Base-by-base conservation (phyloP, 2,329 filamentous ascomycete species). In the Mycosphaerelloides madeirae region DNA sequence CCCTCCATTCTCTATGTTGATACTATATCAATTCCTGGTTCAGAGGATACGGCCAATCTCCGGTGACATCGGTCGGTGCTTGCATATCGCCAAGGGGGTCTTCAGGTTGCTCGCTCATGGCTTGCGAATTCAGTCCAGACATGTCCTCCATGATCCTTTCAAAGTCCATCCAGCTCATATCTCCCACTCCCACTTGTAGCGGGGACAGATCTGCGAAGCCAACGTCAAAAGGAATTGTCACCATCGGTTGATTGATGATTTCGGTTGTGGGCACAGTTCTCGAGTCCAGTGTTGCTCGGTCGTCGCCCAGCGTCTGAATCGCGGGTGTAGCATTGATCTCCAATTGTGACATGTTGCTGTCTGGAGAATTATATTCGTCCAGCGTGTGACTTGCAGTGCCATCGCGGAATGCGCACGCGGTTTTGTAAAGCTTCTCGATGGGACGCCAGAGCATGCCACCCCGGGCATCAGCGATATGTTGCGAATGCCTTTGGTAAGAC, bases 401-500 rank as follows among this genome's bases (percentile, higher is more conserved):
- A n/a, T 59, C 46, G 12, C 57, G 49, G 40, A 60, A 61, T 2
- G 57, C 55, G 3, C 22, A 42, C 1, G 76, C 76, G 56, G 72
- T 74, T 49, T 68, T 71, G 46, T 75, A 65, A 6, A 79, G 60
- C 56, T 76, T 78, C 52, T 70, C 72, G 25, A 78, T 71, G 1
- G 76, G 76, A 29, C 70, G 63, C 76, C 76, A 79, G 6, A 79
- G 64, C 39, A 70, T 68, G 1, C 76, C 76, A 19, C 65, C 65
- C 41, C 68, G 65, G 4, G 68, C 66, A 49, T 79, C 76, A 5
- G 76, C 76, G 41, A 78, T 70, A 40, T 63, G 61, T 16, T 66
- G 62, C 31, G 65, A 65, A 56, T 70, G 75, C 2, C 61, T 52
- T 3, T 68, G 66, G 50, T 73, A 74, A 3, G 68, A 67, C 18